A percentile compares a stretch with the other conserved stretches of the same genome.
phyloP scores from a whole-genome alignment of 192 early-diverging fungal genomes.

The Jimgerdemannia lactiflua region DNA sequence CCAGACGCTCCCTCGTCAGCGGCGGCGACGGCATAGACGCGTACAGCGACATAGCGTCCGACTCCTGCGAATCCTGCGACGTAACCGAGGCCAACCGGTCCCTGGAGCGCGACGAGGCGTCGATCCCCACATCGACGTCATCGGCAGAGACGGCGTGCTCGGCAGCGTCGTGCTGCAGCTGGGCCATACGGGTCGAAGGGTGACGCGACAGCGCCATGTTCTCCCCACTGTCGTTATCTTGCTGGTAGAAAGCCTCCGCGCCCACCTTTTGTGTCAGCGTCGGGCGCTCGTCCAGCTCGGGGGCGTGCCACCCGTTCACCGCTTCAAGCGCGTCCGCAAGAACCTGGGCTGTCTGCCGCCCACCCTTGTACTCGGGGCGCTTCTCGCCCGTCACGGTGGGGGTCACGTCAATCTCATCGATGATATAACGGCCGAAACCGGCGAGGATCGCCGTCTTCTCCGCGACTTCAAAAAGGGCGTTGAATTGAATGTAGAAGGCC shows the following conservation, averaged over 20 bases:
- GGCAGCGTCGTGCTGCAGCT: not conserved
- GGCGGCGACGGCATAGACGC: too few relatives aligned
- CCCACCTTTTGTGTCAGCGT: constrained; percentile 21
- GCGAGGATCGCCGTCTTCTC: constrained; percentile 30
- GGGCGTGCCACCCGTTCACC: constrained; percentile 28
- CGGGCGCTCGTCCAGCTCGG: constrained; percentile 22
- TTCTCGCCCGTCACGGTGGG: constrained; percentile 18
- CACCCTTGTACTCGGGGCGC: constrained; percentile 23
- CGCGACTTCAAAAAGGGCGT: constrained; percentile 33
- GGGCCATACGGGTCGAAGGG: not conserved
- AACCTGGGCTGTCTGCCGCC: constrained; percentile 22
- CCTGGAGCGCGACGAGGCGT: not conserved
- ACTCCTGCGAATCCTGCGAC: too few relatives aligned
- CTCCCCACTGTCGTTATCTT: constrained; percentile 7
- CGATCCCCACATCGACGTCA: constrained; percentile 1
- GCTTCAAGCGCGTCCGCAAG: constrained; percentile 26
- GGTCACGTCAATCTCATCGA: constrained; percentile 30
- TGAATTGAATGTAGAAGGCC: constrained; percentile 36
- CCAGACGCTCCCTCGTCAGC: too few relatives aligned
- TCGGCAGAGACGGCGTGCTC: not conserved
- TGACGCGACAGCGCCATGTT: not conserved
- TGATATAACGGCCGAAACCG: constrained; percentile 37
- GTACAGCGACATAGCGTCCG: too few relatives aligned
- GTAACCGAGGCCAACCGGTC: not conserved
- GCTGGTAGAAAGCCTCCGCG: not conserved